phyloP scores from a whole-genome alignment of 441 rosid genomes.

The Geranium incanum region DNA sequence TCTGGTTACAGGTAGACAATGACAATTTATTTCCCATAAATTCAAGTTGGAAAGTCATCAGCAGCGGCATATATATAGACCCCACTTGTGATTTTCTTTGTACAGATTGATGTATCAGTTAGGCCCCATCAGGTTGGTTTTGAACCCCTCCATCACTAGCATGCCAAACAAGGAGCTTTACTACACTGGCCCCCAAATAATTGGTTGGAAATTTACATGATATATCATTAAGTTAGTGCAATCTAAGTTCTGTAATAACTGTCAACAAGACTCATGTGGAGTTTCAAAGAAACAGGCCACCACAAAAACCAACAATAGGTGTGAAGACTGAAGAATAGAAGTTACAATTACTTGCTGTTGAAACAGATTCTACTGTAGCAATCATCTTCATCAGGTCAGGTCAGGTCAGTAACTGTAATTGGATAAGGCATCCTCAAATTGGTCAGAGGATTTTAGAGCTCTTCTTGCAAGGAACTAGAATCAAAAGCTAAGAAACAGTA shows the following conservation, averaged over 20 bases:
- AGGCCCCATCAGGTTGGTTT: not conserved
- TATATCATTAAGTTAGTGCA: conserved; percentile 3
- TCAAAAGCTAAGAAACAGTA: conserved; percentile 2
- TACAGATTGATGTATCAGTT: conserved; percentile 3
- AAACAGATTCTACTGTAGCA: conserved; percentile 9
- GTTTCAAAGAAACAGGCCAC: conserved; percentile 4
- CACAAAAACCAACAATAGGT: not conserved
- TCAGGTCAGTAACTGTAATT: conserved; percentile 3
- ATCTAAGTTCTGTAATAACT: conserved; percentile 1
- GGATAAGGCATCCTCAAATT: not conserved
- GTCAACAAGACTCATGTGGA: conserved; percentile 1
- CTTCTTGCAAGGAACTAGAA: conserved; percentile 9
- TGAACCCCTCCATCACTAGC: not conserved
- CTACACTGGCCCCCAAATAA: conserved; percentile 3
- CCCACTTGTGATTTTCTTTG: not conserved
- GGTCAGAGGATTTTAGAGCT: conserved; percentile 9
- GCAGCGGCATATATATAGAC: not conserved
- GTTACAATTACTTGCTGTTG: not conserved
- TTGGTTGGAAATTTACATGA: conserved; percentile 3
- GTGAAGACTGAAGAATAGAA: not conserved
- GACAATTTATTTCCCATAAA: not conserved
- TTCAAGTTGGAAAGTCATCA: not conserved
- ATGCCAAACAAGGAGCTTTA: conserved; percentile 3
- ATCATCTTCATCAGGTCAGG: conserved; percentile 12
- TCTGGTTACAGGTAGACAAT: not conserved